Conservation (phyloP, 2,329 filamentous ascomycete genomes). For the Drechslera avenae region DNA sequence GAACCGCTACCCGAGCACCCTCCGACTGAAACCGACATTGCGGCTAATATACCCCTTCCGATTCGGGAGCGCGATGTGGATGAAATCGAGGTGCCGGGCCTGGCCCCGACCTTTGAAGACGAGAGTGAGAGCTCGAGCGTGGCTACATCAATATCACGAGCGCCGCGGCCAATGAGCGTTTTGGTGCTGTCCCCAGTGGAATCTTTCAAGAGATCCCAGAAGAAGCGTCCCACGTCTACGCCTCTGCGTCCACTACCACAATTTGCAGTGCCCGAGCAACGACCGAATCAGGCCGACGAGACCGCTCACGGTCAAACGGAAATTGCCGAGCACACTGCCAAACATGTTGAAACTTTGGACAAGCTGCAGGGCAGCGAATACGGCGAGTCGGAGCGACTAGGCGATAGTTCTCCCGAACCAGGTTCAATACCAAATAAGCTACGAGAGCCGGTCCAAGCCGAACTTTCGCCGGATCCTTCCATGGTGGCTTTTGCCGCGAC, state of each 20-base stretch:
- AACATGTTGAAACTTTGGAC: too few relatives aligned
- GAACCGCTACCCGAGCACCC: conserved; percentile 49
- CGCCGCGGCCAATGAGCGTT: conserved; percentile 37
- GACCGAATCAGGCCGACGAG: neutral
- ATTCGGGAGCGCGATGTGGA: conserved; percentile 70
- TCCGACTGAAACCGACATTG: conserved; percentile 52
- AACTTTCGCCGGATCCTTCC: conserved; percentile 22
- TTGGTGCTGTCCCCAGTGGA: conserved; percentile 35
- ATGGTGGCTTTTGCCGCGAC: conserved; percentile 43
- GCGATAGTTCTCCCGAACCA: conserved; percentile 13
- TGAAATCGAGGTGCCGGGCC: conserved; percentile 79
- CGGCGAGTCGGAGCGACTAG: neutral
- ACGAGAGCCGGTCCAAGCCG: too few relatives aligned
- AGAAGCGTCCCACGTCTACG: conserved; percentile 40
- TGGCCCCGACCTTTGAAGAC: conserved; percentile 69
- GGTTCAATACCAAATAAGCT: too few relatives aligned
- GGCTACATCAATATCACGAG: conserved; percentile 33
- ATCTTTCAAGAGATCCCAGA: conserved; percentile 22
- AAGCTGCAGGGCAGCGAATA: neutral
- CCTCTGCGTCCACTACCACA: conserved; percentile 29
- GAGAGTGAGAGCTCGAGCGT: conserved; percentile 38
- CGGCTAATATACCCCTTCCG: conserved; percentile 71
- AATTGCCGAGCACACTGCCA: too few relatives aligned
- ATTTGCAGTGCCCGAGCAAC: conserved; percentile 23
- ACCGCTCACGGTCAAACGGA: too few relatives aligned